phyloP scores from a whole-genome alignment of 2,329 filamentous ascomycete genomes.

The Incumbomyces lentus region DNA sequence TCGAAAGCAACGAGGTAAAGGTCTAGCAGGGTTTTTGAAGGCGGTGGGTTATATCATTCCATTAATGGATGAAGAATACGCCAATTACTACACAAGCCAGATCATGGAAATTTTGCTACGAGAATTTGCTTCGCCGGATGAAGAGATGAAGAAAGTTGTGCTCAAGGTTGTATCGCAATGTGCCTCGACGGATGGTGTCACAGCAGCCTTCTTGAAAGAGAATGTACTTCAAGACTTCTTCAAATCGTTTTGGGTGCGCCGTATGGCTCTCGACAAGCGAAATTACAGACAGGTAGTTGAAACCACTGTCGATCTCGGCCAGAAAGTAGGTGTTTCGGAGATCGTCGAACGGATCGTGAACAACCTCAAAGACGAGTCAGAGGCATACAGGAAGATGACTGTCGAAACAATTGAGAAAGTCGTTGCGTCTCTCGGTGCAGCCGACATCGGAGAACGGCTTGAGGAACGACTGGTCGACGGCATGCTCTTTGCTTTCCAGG shows the following conservation, averaged over 20 bases:
- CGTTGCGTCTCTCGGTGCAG: conserved; percentile 81
- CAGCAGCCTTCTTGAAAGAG: conserved; percentile 87
- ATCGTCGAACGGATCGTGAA: conserved; percentile 87
- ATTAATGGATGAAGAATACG: conserved; percentile 98
- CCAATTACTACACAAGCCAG: conserved; percentile 96
- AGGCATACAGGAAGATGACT: conserved; percentile 98
- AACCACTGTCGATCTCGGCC: conserved; percentile 90
- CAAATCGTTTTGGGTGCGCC: conserved; percentile 95
- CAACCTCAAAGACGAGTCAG: conserved; percentile 96
- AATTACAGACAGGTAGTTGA: conserved; percentile 98
- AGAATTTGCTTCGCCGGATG: conserved; percentile 92
- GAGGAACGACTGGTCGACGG: conserved; percentile 93
- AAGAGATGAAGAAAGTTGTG: conserved; percentile 99
- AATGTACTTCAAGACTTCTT: conserved; percentile 94
- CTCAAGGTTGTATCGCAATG: conserved; percentile 96
- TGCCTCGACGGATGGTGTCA: conserved; percentile 87
- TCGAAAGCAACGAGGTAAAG: conserved; percentile 91
- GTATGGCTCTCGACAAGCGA: conserved; percentile 93
- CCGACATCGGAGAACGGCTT: conserved; percentile 82
- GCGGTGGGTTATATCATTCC: conserved; percentile 97
- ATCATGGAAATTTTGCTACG: conserved; percentile 97
- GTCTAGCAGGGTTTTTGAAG: conserved; percentile 89
- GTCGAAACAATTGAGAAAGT: conserved; percentile 97
- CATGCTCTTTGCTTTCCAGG: conserved; percentile 91
- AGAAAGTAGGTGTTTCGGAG: conserved; percentile 95